Conservation (phyloP, 306 rosid species). For the Acacia acuminata region DNA sequence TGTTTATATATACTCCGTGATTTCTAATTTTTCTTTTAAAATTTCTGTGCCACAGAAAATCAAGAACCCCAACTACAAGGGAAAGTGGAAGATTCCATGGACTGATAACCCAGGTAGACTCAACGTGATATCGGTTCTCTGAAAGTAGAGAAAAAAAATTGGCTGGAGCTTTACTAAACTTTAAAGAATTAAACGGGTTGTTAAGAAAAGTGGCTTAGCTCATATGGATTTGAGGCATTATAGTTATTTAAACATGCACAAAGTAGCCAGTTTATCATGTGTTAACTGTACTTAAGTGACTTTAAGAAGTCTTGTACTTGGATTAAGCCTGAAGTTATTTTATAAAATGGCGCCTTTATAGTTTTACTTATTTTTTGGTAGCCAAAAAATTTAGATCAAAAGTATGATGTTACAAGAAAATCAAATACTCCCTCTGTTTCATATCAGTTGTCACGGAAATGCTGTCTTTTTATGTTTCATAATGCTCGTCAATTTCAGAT, state of each 20-base stretch:
- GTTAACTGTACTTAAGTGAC: slow-evolving; percentile 4
- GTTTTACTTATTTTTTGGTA: slow-evolving; percentile 3
- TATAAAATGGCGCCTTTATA: neutral
- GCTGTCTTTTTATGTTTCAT: neutral
- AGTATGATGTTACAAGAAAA: neutral
- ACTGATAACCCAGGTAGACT: slow-evolving; percentile 58
- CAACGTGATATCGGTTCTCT: slow-evolving; percentile 9
- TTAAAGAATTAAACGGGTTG: slow-evolving; percentile 16
- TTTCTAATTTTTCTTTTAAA: slow-evolving; percentile 31
- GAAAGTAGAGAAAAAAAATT: neutral
- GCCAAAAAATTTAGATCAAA: neutral
- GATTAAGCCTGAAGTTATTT: neutral
- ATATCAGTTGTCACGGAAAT: too few relatives aligned
- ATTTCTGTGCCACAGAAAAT: slow-evolving; percentile 37
- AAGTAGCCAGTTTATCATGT: slow-evolving; percentile 11
- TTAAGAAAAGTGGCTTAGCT: slow-evolving; percentile 16
- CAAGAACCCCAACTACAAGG: slow-evolving; percentile 66
- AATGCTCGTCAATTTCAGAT: neutral
- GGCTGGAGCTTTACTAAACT: neutral
- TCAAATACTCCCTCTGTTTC: neutral
- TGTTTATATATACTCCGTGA: slow-evolving; percentile 9
- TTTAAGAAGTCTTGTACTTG: slow-evolving; percentile 9
- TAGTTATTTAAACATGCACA: neutral
- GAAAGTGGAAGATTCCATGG: slow-evolving; percentile 66
- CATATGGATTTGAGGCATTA: slow-evolving; percentile 7